Percentiles rank a stretch among this genome's conserved stretches.
Conservation (phyloP, 305 asterid genomes). For the Striga hermonthica region DNA sequence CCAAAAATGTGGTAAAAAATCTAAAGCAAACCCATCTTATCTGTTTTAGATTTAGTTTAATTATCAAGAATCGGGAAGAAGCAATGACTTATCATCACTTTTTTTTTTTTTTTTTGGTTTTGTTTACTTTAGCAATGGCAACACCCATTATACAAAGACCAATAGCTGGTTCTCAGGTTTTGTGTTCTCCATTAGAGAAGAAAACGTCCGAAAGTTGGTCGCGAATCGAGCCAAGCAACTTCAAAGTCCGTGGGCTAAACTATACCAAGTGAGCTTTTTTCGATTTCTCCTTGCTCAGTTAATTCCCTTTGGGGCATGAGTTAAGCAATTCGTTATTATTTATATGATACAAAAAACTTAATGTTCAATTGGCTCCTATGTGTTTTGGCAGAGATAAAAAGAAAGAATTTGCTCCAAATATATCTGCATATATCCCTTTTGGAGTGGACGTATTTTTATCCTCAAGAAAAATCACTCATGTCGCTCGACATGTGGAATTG, state of each 20-base stretch:
- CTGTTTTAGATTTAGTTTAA: neutral
- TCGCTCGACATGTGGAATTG: constrained; percentile 85
- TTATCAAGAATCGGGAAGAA: neutral
- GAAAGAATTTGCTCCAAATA: constrained; percentile 69
- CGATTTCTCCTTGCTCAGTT: neutral
- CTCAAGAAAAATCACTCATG: constrained; percentile 75
- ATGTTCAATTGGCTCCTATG: constrained; percentile 21
- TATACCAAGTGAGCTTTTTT: constrained; percentile 46
- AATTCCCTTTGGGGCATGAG: neutral
- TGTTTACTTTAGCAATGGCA: constrained; percentile 49
- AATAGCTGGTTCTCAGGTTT: constrained; percentile 81
- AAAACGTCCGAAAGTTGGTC: constrained; percentile 72
- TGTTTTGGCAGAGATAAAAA: constrained; percentile 75
- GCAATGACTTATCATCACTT: neutral
- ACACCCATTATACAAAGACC: constrained; percentile 66
- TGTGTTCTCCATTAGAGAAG: constrained; percentile 63
- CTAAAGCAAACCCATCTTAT: neutral
- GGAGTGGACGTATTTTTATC: constrained; percentile 85
- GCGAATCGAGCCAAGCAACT: constrained; percentile 56
- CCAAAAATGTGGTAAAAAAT: neutral
- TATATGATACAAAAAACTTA: neutral
- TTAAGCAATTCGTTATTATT: neutral
- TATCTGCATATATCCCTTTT: constrained; percentile 76
- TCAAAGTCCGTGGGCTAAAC: constrained; percentile 77
- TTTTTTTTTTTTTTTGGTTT: constrained; percentile 12